A percentile compares a stretch with the other conserved stretches of the same genome.
phyloP scores from a whole-genome alignment of 1,139 yeast species.

The Geotrichum histeridarum region DNA sequence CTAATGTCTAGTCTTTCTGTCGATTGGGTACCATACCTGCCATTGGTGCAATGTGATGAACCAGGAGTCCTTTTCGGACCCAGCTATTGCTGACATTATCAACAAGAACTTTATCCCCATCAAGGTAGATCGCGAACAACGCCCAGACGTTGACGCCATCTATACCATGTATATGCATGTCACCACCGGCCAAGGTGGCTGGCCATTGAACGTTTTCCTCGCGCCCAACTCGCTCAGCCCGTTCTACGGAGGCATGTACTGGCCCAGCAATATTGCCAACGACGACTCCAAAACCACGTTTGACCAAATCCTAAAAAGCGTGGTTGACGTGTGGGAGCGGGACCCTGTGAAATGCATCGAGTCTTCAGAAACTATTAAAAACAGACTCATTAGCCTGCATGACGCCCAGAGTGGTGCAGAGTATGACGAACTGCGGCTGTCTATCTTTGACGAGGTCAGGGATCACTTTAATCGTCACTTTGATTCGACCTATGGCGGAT shows the following conservation, averaged over 20 bases:
- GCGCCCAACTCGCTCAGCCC: conserved; percentile 38
- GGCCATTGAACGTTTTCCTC: conserved; percentile 41
- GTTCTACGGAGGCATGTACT: conserved; percentile 40
- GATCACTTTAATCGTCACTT: conserved; percentile 31
- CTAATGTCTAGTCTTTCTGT: conserved; percentile 29
- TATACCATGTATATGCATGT: conserved; percentile 41
- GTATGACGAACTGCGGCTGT: conserved; percentile 23
- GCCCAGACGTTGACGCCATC: conserved; percentile 40
- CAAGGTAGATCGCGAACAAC: conserved; percentile 39
- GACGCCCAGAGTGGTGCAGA: conserved; percentile 30
- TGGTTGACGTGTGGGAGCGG: conserved; percentile 31
- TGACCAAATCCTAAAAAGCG: conserved; percentile 29
- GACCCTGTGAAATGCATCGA: conserved; percentile 28
- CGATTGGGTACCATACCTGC: conserved; percentile 40
- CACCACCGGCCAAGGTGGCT: conserved; percentile 40
- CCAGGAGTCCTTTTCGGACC: conserved; percentile 34
- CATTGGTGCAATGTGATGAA: conserved; percentile 43
- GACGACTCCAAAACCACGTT: conserved; percentile 15
- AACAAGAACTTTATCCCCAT: conserved; percentile 37
- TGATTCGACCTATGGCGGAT: conserved; percentile 36
- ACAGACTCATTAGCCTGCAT: conserved; percentile 27
- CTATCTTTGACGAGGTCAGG: conserved; percentile 26
- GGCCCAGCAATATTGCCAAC: conserved; percentile 31
- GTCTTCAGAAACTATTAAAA: conserved; percentile 28
- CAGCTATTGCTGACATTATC: conserved; percentile 32